Conservation (phyloP, 139 green algal species). For the Tetraselmis chui region DNA sequence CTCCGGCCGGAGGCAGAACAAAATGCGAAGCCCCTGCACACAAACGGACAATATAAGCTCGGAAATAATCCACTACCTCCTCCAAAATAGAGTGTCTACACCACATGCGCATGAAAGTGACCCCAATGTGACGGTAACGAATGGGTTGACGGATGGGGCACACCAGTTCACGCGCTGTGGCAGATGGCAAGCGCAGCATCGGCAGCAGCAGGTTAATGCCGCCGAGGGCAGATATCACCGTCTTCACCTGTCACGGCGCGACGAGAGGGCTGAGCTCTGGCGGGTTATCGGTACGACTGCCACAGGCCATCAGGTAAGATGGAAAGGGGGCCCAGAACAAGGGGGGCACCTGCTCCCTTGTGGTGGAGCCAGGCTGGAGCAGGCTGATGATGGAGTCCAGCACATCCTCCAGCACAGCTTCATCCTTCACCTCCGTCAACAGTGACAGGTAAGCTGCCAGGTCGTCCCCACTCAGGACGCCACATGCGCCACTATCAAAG, state of each 20-base stretch:
- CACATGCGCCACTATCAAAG: neutral
- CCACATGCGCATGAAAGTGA: too few species aligned
- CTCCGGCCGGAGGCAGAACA: constrained; percentile 13
- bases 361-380: neutral
- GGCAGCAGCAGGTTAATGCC: constrained; percentile 19
- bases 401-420: neutral
- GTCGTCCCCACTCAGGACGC: neutral
- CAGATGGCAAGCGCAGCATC: constrained; percentile 1
- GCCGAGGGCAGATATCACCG: neutral
- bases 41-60: neutral
- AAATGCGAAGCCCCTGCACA: constrained; percentile 27
- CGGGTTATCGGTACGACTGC: too few species aligned
- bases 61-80: too few species aligned
- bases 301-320: too few species aligned
- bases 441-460: neutral
- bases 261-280: too few species aligned
- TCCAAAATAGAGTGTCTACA: too few species aligned
- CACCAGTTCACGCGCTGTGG: neutral
- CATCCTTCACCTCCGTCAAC: neutral
- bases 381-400: neutral
- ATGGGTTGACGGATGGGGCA: too few species aligned
- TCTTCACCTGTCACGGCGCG: neutral
- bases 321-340: too few species aligned
- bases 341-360: neutral
- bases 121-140: too few species aligned